A percentile compares a stretch with the other conserved stretches of the same genome.
Conservation (phyloP, 164 flowering plant species). For the Cinnamomum chago region DNA sequence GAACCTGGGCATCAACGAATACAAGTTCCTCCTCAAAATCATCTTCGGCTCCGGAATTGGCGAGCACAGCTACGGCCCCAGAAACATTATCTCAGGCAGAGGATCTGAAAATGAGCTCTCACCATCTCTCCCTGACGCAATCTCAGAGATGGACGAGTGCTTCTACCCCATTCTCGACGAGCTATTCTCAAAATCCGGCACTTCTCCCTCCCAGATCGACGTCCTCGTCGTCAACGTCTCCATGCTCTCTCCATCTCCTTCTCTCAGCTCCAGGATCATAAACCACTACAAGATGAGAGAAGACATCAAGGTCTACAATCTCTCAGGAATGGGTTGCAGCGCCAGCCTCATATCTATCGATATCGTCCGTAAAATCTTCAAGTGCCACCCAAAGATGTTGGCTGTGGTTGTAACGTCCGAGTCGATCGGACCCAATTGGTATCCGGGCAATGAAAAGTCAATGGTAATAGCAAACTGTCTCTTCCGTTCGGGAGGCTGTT, state of each 20-base stretch:
- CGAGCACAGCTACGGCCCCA: conserved; percentile 20
- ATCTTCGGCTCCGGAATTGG: conserved; percentile 13
- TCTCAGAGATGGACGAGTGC: conserved; percentile 57
- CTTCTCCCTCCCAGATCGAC: conserved; percentile 54
- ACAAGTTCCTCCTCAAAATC: conserved; percentile 21
- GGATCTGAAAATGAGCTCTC: background rate
- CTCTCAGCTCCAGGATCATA: conserved; percentile 45
- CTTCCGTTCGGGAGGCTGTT: conserved; percentile 14
- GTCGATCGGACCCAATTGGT: conserved; percentile 11
- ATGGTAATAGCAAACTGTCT: conserved; percentile 17
- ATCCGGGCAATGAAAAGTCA: conserved; percentile 11
- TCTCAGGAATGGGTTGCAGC: conserved; percentile 16
- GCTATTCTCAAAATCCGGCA: conserved; percentile 36
- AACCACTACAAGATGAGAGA: conserved; percentile 48
- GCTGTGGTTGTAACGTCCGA: conserved; percentile 13
- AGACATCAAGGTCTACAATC: conserved; percentile 11
- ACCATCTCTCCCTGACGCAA: conserved; percentile 7
- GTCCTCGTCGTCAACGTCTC: conserved; percentile 65
- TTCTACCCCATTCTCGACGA: conserved; percentile 46
- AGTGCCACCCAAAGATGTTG: background rate
- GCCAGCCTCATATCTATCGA: conserved; percentile 15
- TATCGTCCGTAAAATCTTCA: conserved; percentile 8
- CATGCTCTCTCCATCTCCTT: conserved; percentile 47
- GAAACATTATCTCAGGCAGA: conserved; percentile 7
- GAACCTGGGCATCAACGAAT: conserved; percentile 17